A percentile compares a stretch with the other conserved stretches of the same genome.
Conservation (phyloP, 139 green algal species). For the Coelastrella sp. region DNA sequence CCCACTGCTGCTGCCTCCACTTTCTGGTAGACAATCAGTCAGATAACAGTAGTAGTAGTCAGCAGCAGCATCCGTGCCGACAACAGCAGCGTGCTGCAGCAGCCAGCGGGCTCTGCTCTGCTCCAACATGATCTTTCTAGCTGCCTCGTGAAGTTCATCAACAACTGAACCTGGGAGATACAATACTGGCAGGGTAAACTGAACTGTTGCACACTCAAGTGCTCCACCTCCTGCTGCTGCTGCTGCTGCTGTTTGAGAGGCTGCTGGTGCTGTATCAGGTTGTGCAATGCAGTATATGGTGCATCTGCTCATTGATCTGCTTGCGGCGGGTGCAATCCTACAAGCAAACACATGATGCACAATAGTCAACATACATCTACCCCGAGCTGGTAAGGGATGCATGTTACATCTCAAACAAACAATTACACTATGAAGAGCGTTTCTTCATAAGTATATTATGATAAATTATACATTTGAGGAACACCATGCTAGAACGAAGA, state of each 20-base stretch:
- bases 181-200: conserved; percentile 19
- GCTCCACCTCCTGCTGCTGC: too few species aligned
- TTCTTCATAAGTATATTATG: too few species aligned
- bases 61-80: neutral
- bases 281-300: neutral
- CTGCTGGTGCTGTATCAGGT: too few species aligned
- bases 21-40: neutral
- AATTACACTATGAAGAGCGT: too few species aligned
- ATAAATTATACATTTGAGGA: too few species aligned
- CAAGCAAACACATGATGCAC: neutral
- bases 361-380: too few species aligned
- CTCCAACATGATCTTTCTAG: conserved; percentile 6
- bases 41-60: neutral
- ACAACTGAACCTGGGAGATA: neutral
- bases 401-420: too few species aligned
- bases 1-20: neutral
- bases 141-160: neutral
- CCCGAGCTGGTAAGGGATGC: neutral
- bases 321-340: neutral
- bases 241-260: too few species aligned
- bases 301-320: neutral
- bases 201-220: neutral
- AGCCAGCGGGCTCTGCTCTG: neutral
- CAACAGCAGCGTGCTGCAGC: neutral
- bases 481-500: neutral